Base-by-base conservation (phyloP, 179 eudicot genomes). In the Carnegiea gigantea region DNA sequence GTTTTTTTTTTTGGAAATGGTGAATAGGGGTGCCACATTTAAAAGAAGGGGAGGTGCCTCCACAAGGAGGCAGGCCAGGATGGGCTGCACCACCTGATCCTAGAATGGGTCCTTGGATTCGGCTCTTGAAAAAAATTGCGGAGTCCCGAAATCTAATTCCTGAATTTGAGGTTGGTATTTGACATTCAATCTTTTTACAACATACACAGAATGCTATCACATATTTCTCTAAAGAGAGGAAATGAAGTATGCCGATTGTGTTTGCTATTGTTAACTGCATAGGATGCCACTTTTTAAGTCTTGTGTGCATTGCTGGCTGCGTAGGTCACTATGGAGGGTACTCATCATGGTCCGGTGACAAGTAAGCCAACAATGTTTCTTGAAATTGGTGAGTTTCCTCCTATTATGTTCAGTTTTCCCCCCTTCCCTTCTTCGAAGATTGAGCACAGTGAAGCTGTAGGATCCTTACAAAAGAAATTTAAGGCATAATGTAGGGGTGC, bases 11-110 rank as follows among this genome's bases (percentile, higher is more conserved):
- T 43, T 38, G 77, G 23, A 21, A 80, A 80, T 59, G 57, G 77
- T 77, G 83, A 67, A 38, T 76, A 94, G 98, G 98, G 79, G 89
- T 94, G 24, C 98, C 95, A 9, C 98, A 94, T 87, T 86, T 94
- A 85, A 86, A 83, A 84, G 94, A 94, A 82, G 97, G 97, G 49
- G 95, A 93, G 72, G 91, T 89, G 57, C 86, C 90, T 26, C 98
- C 95, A 33, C 95, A 91, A 81, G 98, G 98, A 24, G 98, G 98
- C 78, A 93, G 77, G 81, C 92, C 97, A 33, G 97, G 98, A 17
- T 94, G 98, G 97, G 98, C 94, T 28, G 95, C 95, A 3, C 91
- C 91, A 28, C 98, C 98, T 1, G 90, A 91, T 86, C 98, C 98
- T 75, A 85, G 95, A 76, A 90, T 94, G 82, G 95, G 89, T 30